Evolutionary conservation across 2,329 filamentous ascomycete species (phyloP).

Genomic region (Samsoniella hepiali): DNA sequence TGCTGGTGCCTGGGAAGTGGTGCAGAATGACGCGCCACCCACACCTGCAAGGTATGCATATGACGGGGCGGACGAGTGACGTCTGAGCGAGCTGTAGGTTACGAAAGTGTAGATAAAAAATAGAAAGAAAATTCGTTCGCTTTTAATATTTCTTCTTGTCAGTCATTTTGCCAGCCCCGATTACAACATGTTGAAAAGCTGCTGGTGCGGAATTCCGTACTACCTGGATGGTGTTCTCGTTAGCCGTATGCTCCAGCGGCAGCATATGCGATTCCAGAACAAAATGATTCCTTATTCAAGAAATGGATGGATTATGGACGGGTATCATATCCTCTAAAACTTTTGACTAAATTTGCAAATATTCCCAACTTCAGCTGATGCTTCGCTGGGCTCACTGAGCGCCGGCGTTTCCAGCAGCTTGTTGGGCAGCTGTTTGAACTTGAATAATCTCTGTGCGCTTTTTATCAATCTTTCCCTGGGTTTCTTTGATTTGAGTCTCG

Average conservation of each 20-base stretch:
- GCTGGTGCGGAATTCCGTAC: no score
- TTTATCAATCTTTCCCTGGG: conserved; percentile 54
- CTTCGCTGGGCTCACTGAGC: conserved; percentile 14
- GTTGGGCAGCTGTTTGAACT: conserved; percentile 45
- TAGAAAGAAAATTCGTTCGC: background rate
- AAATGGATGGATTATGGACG: background rate
- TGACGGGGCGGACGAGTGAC: background rate
- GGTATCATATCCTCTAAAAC: conserved; percentile 18
- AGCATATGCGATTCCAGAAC: background rate
- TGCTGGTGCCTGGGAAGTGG: conserved; percentile 13
- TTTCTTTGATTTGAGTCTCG: conserved; percentile 53
- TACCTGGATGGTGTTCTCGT: no score
- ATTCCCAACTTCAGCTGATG: background rate
- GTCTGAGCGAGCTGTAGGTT: background rate
- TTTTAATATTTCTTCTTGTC: no score
- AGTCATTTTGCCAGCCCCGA: background rate
- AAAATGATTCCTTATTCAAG: background rate
- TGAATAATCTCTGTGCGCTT: conserved; percentile 60
- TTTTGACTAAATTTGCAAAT: background rate
- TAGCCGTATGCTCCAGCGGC: background rate
- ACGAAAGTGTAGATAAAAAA: background rate
- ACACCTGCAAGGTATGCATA: conserved; percentile 3
- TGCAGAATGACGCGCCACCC: conserved; percentile 8
- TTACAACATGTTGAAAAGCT: no score
- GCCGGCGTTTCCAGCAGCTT: conserved; percentile 32